Conservation (phyloP, 441 rosid species). For the Gossypium davidsonii region DNA sequence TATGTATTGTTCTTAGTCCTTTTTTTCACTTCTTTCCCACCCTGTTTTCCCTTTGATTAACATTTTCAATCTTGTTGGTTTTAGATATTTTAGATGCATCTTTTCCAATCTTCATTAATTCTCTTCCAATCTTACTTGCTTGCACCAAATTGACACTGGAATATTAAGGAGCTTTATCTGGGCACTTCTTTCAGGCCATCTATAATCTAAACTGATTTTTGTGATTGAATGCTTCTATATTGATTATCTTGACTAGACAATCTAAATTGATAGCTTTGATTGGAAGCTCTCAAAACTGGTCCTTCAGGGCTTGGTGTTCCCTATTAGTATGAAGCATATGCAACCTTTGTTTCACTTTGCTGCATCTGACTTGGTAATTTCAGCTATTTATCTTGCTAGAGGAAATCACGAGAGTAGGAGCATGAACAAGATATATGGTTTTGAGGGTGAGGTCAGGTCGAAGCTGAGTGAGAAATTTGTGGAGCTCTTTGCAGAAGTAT, state of each 20-base stretch:
- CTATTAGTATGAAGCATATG: background rate
- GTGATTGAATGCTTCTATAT: background rate
- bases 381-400: constrained; percentile 88
- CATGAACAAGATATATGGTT: constrained; percentile 98
- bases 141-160: background rate
- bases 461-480: constrained; percentile 88
- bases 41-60: background rate
- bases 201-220: background rate
- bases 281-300: background rate
- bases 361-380: constrained; percentile 16
- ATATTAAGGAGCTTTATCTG: background rate
- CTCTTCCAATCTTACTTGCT: background rate
- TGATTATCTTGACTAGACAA: background rate
- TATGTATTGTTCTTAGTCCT: background rate
- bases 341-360: background rate
- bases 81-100: background rate
- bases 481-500: constrained; percentile 93
- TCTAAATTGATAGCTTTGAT: background rate
- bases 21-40: background rate
- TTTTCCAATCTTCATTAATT: background rate
- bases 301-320: background rate
- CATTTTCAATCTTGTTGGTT: background rate
- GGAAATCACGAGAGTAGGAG: constrained; percentile 99
- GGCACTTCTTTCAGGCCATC: background rate
- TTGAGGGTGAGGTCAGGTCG: constrained; percentile 95